Evolutionary conservation across 139 green algal species (phyloP).

Genomic region (Tetraselmis chui): DNA sequence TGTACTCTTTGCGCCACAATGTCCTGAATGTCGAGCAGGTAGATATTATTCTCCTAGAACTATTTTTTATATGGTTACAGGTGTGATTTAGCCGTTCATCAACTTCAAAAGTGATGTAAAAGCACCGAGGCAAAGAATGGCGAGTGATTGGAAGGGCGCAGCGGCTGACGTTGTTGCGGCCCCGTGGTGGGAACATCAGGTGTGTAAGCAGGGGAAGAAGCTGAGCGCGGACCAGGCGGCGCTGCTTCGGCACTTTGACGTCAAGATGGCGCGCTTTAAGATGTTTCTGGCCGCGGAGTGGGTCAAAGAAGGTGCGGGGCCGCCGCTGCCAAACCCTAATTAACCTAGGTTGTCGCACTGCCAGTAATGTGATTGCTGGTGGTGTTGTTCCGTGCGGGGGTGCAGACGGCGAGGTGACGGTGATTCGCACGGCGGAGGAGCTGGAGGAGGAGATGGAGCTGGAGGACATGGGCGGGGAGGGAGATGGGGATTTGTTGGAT

Average conservation of each 20-base stretch:
- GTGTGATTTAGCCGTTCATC: too few species aligned
- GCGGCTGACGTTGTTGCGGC: too few species aligned
- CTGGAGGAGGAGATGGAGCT: not conserved
- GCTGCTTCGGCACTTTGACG: conserved; percentile 77
- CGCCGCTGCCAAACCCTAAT: too few species aligned
- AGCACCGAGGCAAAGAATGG: not conserved
- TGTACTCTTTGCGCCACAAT: too few species aligned
- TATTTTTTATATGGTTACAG: too few species aligned
- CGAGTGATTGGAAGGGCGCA: not conserved
- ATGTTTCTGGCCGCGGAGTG: conserved; percentile 61
- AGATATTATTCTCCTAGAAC: too few species aligned
- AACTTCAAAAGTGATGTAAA: too few species aligned
- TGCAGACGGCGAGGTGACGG: not conserved
- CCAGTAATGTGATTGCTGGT: too few species aligned
- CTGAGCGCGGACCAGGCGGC: conserved; percentile 66
- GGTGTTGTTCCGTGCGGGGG: too few species aligned
- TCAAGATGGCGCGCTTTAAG: conserved; percentile 76
- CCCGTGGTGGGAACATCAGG: conserved; percentile 10
- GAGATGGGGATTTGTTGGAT: not conserved
- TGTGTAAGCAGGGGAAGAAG: conserved; percentile 67
- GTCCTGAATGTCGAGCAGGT: too few species aligned
- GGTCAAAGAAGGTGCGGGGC: conserved; percentile 4
- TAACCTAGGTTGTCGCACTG: too few species aligned
- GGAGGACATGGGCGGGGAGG: not conserved
- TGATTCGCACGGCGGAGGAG: not conserved